A percentile compares a stretch with the other conserved stretches of the same genome.
phyloP scores from a whole-genome alignment of 495 filamentous ascomycete species.

The Lepraria neglecta region DNA sequence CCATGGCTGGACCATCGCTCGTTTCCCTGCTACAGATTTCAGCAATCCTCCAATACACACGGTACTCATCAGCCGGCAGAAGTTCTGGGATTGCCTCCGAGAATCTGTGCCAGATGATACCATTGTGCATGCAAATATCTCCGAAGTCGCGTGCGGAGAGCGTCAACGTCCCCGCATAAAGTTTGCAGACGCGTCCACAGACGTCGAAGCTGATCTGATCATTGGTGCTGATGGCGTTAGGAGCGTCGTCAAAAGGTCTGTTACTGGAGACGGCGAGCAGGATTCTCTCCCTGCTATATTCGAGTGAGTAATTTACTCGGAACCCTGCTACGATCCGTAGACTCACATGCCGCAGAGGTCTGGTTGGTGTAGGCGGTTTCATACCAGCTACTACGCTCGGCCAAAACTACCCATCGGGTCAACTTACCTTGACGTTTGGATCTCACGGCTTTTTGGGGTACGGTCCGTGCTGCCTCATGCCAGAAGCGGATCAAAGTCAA shows the following conservation, averaged over 20 bases:
- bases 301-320: background rate
- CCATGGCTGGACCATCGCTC: slow-evolving; percentile 33
- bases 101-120: slow-evolving; percentile 31
- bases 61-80: slow-evolving; percentile 35
- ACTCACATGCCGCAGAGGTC: slow-evolving; percentile 41
- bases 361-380: slow-evolving; percentile 51
- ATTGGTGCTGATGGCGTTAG: slow-evolving; percentile 58
- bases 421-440: slow-evolving; percentile 49
- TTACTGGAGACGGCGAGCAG: slow-evolving; percentile 37
- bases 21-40: slow-evolving; percentile 25
- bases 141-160: slow-evolving; percentile 22
- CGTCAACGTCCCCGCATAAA: slow-evolving; percentile 26
- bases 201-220: slow-evolving; percentile 46
- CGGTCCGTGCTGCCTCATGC: slow-evolving; percentile 32
- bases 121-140: slow-evolving; percentile 33
- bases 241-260: slow-evolving; percentile 41
- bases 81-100: slow-evolving; percentile 35
- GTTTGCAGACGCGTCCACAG: slow-evolving; percentile 33
- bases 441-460: slow-evolving; percentile 56
- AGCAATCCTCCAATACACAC: slow-evolving; percentile 29
- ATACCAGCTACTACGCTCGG: slow-evolving; percentile 33
- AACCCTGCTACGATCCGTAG: slow-evolving; percentile 13
- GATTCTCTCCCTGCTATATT: slow-evolving; percentile 27
- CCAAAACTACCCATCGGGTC: slow-evolving; percentile 31
- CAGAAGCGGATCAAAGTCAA: background rate